These are phyloP conservation scores for Phialophora tarda DNA, from an alignment of 2,329 filamentous ascomycete species.

Conservation along the genomic window DNA sequence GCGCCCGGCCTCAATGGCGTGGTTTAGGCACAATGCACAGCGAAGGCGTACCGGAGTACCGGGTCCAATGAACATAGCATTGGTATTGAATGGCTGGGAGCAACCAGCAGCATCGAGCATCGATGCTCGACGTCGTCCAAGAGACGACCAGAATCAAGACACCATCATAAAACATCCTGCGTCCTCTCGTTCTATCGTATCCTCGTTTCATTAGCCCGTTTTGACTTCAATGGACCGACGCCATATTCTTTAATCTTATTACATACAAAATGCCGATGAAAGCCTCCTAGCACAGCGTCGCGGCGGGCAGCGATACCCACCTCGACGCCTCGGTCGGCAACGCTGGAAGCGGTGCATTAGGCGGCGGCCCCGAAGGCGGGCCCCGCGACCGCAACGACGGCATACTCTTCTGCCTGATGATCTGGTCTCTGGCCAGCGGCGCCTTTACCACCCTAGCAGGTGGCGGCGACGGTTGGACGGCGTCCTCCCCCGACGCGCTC, in stretches of 20 bases:
- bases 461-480: conserved; percentile 16
- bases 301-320: neutral
- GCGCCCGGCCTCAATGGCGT: neutral
- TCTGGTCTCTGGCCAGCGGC: conserved; percentile 23
- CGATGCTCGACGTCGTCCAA: conserved; percentile 11
- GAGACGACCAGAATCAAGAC: conserved; percentile 15
- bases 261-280: neutral
- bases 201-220: neutral
- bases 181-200: neutral
- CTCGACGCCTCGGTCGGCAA: conserved; percentile 21
- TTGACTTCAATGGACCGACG: neutral
- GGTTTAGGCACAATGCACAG: neutral
- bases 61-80: conserved; percentile 7
- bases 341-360: conserved; percentile 31
- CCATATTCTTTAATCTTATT: neutral
- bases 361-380: conserved; percentile 33
- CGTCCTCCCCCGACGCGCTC: neutral
- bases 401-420: conserved; percentile 33
- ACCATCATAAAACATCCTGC: neutral
- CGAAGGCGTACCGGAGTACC: conserved; percentile 6
- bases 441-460: conserved; percentile 15
- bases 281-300: neutral
- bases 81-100: conserved; percentile 6
- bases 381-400: conserved; percentile 17
- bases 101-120: conserved; percentile 10